Evolutionary conservation across 768 basidiomycete species (phyloP), one percentile per base, ranked within the genome.

Genomic region (Auriscalpium microsporum): DNA sequence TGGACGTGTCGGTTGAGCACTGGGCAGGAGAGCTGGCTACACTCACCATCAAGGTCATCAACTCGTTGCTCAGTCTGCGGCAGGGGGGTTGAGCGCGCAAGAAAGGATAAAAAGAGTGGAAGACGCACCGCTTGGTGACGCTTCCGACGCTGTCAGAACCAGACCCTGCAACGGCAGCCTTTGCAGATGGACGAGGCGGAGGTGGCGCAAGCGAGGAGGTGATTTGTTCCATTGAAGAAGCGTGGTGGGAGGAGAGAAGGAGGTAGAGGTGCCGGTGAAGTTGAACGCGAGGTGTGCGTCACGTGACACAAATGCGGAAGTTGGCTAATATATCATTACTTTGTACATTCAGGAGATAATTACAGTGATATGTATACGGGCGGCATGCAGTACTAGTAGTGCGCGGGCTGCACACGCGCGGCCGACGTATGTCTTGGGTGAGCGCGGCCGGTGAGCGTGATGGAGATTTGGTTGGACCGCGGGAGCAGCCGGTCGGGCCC

Each of bases 1-100:
- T 48, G 8, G 13, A 36, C 49, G 19, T 48, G 8, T 9, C 2
- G 13, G 9, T 13, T 40, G 19, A 23, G 28, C 40, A 48, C 19
- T 23, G 45, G 37, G n/a, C 34, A 45, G 38, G n/a, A 37, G 34
- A 19, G 28, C 38, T 38, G 50, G 47, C 10, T 47, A 58, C 44
- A 61, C 84, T 59, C 56, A 90, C 90, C 90, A 93, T 90, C 54
- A 93, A 75, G 19, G 84, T 83, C 90, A 93, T 92, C 23, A 93
- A 79, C 72, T 93, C 90, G 63, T 78, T 91, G 62, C 82, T 81
- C 58, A 93, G 77, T 50, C 90, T 87, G 10, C 48, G 19, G 33
- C 13, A 54, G 34, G 52, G 34, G 50, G 46, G 56, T 57, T 49
- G 16, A 46, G 36, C 45, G 47, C 16, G 19, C 48, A 55, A 45